Conservation (phyloP, 257 asterid species). For the Coffea eugenioides region DNA sequence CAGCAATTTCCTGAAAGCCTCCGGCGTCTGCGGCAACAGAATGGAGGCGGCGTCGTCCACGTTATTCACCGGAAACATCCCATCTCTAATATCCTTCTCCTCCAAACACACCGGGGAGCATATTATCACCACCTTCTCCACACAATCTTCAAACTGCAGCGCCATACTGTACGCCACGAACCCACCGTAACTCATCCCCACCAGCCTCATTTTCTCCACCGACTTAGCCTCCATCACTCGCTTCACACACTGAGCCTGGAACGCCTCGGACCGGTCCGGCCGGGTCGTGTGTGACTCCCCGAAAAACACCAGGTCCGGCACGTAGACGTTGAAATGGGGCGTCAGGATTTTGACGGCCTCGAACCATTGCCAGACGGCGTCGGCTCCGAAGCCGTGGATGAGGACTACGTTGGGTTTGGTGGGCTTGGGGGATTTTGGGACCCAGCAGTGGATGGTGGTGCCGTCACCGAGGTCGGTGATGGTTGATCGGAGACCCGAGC, state of each 20-base stretch:
- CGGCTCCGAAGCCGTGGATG: slow-evolving; percentile 69
- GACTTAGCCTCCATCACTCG: slow-evolving; percentile 49
- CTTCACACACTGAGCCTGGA: slow-evolving; percentile 65
- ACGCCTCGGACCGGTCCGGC: slow-evolving; percentile 51
- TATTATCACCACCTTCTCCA: slow-evolving; percentile 59
- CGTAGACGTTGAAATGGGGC: slow-evolving; percentile 56
- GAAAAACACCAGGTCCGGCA: slow-evolving; percentile 66
- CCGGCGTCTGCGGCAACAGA: slow-evolving; percentile 68
- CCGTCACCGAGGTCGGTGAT: slow-evolving; percentile 54
- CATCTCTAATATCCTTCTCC: slow-evolving; percentile 56
- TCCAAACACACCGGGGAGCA: slow-evolving; percentile 71
- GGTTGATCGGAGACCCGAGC: slow-evolving; percentile 54
- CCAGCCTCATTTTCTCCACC: slow-evolving; percentile 39
- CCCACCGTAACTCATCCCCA: slow-evolving; percentile 80
- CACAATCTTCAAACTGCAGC: slow-evolving; percentile 47
- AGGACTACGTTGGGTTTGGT: slow-evolving; percentile 48
- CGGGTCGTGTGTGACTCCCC: slow-evolving; percentile 58
- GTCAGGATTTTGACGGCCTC: slow-evolving; percentile 41
- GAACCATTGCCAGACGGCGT: slow-evolving; percentile 65
- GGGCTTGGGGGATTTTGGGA: slow-evolving; percentile 40
- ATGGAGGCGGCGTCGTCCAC: slow-evolving; percentile 57
- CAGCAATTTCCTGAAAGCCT: slow-evolving; percentile 52
- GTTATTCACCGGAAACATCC: slow-evolving; percentile 53
- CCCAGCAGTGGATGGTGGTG: slow-evolving; percentile 59
- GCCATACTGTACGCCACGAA: slow-evolving; percentile 74